phyloP scores from a whole-genome alignment of 2,329 filamentous ascomycete genomes.

The Pseudogymnoascus sp. region DNA sequence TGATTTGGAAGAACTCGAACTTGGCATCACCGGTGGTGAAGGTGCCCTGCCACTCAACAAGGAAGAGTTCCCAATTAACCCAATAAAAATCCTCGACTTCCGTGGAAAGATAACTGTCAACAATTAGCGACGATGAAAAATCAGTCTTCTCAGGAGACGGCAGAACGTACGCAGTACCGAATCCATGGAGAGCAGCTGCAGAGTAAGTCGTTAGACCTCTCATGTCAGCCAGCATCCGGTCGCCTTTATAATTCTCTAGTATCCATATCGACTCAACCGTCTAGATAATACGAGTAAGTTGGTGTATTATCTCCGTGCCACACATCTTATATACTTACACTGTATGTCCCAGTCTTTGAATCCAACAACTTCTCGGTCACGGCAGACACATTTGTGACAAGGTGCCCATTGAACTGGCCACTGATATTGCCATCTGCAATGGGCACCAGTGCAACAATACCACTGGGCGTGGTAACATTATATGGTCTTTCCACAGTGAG shows the following conservation, averaged over 20 bases:
- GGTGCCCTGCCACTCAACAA: not conserved
- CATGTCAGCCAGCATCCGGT: not conserved
- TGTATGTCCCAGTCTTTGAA: not conserved
- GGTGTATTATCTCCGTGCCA: not conserved
- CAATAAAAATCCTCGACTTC: not conserved
- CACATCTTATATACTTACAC: not conserved
- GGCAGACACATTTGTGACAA: not conserved
- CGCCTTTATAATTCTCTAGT: not conserved
- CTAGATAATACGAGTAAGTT: not conserved
- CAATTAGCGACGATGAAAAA: not conserved
- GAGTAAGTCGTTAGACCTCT: slow-evolving; percentile 1
- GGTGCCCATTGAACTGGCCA: not conserved
- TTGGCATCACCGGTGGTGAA: not conserved
- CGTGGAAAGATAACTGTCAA: not conserved
- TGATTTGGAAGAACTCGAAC: slow-evolving; percentile 2
- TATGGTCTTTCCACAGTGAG: not conserved
- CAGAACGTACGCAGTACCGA: not conserved
- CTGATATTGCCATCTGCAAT: not conserved
- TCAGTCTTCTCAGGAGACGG: not conserved
- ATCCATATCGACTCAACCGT: not conserved
- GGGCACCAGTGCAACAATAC: not conserved
- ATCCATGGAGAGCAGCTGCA: not conserved
- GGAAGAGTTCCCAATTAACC: not conserved
- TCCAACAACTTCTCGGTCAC: not conserved
- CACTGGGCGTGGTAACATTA: not conserved